Base-by-base conservation (phyloP, 2,329 filamentous ascomycete species). In the Scedosporium boydii region DNA sequence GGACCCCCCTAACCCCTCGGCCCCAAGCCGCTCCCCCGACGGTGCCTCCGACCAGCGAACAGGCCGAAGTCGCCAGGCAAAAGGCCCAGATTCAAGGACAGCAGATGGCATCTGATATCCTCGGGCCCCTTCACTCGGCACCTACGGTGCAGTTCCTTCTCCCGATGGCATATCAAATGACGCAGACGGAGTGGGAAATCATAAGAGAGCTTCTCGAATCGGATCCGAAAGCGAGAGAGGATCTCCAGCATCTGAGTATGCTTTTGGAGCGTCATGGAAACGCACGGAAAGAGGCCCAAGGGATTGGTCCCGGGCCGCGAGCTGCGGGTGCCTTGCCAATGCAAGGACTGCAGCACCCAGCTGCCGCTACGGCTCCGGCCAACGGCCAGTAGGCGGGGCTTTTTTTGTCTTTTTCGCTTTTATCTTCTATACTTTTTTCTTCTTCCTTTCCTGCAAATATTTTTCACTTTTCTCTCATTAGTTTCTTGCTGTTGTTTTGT, bases 141-240 rank as follows among this genome's bases (percentile, higher is more conserved):
- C 84, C 87, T 0, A 89, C 87, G 0, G 85, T 90, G 7, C 80
- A 84, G 26, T 88, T 91, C 67, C 76, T 93, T 4, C 77, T 91
- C 55, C 83, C 86, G 4, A 86, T 90, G 66, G 87, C 87, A 0
- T 84, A 82, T 21, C 82, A 83, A 59, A 90, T 89, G 79, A 81
- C 86, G 56, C 79, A 83, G n/a, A 77, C 82, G 16, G 90, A 96
- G 70, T 88, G 95, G 82, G 80, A 83, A 62, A 84, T 95, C 29
- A 83, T 97, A 65, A 81, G 83, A 60, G 80, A 82, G 46, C 87
- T 93, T 14, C 80, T 91, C 26, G 81, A 86, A 59, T 78, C 81
- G 10, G 86, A 91, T 62, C 84, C 86, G 0, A 81, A 80, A 23
- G 84, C 90, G 0, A 80, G 85, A 23, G 81, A 86, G 1, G 85